Percentiles rank a stretch among this genome's conserved stretches.
These are phyloP conservation scores for Blastocystis sp. DNA, from an alignment of 352 stramenopile species.

Conservation along the genomic window DNA sequence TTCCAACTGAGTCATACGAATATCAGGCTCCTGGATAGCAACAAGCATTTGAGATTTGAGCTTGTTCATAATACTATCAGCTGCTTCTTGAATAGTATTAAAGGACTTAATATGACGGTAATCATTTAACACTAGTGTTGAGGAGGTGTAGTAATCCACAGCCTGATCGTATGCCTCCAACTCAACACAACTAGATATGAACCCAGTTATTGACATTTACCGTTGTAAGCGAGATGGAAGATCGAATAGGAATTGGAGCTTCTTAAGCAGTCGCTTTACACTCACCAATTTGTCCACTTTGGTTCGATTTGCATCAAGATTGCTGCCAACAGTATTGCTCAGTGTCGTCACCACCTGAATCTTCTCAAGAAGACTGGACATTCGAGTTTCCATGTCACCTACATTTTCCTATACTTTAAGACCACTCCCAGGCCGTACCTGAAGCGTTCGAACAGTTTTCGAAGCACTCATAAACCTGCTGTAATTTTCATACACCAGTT, in stretches of 20 bases:
- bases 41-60: constrained; percentile 70
- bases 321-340: constrained; percentile 31
- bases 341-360: constrained; percentile 61
- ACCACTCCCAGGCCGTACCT: constrained; percentile 69
- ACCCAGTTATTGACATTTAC: background rate
- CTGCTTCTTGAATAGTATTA: constrained; percentile 76
- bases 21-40: constrained; percentile 7
- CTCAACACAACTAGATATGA: constrained; percentile 68
- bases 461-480: constrained; percentile 98
- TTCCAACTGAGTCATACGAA: constrained; percentile 15
- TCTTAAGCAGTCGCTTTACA: constrained; percentile 84
- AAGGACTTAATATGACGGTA: constrained; percentile 80
- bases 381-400: constrained; percentile 65
- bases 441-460: constrained; percentile 83
- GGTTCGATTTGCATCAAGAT: constrained; percentile 64
- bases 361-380: constrained; percentile 54
- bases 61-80: constrained; percentile 76
- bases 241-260: constrained; percentile 92
- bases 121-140: constrained; percentile 74
- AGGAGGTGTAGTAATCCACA: constrained; percentile 78
- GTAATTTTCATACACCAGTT: constrained; percentile 99
- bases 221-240: constrained; percentile 76
- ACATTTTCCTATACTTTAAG: constrained; percentile 65
- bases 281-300: constrained; percentile 91
- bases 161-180: constrained; percentile 78